These are phyloP conservation scores for Lasiodiplodia citricola DNA, from an alignment of 2,329 filamentous ascomycete species.

Conservation along the genomic window DNA sequence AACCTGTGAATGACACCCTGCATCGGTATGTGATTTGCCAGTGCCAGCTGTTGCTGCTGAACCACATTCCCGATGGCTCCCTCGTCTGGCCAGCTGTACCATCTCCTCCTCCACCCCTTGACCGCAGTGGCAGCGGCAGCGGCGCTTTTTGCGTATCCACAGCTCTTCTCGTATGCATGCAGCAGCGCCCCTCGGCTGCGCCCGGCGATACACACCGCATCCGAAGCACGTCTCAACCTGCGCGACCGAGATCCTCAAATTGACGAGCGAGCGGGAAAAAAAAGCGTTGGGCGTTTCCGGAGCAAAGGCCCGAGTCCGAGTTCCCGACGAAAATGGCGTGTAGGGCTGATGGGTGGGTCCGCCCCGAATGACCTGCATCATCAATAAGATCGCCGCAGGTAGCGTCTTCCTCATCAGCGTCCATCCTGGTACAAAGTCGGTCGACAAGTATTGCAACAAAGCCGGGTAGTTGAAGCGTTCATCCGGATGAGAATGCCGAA, in stretches of 20 bases:
- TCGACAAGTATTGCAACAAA: too few species aligned
- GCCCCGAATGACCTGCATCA: not conserved
- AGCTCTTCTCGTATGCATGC: not conserved
- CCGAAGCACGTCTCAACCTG: constrained; percentile 16
- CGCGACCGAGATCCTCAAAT: not conserved
- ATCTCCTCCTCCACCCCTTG: not conserved
- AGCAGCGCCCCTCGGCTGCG: not conserved
- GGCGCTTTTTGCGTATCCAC: not conserved
- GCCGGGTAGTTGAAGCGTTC: too few species aligned
- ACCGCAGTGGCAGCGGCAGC: too few species aligned
- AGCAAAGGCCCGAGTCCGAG: not conserved
- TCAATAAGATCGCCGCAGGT: not conserved
- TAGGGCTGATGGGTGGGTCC: not conserved
- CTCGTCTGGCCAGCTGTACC: not conserved
- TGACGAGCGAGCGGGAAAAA: not conserved
- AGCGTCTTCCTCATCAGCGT: not conserved
- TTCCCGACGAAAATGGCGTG: not conserved
- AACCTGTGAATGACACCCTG: not conserved
- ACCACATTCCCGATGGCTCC: not conserved
- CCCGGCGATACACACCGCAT: constrained; percentile 6
- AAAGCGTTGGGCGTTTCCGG: not conserved
- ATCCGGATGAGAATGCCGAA: too few species aligned
- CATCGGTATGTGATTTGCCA: not conserved
- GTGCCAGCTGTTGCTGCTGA: not conserved
- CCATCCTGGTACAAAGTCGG: too few species aligned